phyloP scores from a whole-genome alignment of 1,284 basidiomycete genomes.

The Waitea zeae region DNA sequence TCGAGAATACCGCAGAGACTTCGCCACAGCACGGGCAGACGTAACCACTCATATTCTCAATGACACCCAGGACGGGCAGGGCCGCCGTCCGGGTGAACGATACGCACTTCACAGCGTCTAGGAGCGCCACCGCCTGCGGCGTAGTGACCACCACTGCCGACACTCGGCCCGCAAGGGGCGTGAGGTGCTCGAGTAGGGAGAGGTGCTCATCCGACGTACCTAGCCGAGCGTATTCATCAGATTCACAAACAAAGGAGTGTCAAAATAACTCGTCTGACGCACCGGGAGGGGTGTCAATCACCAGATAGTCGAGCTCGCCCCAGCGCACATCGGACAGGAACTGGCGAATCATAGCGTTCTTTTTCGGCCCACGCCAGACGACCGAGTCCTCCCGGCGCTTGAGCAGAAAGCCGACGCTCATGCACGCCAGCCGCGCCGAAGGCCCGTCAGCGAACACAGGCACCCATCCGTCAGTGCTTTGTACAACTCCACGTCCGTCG shows the following conservation, averaged over 20 bases:
- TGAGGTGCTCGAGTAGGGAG: conserved; percentile 85
- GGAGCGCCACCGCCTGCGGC: conserved; percentile 90
- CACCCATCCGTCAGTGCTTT: conserved; percentile 94
- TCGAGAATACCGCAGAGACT: conserved; percentile 89
- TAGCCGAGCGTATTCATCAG: no score
- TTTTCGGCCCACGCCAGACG: conserved; percentile 98
- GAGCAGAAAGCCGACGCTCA: conserved; percentile 94
- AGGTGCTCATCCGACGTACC: conserved; percentile 98
- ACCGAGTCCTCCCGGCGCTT: conserved; percentile 85
- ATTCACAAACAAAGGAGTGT: neutral
- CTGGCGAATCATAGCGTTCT: conserved; percentile 99
- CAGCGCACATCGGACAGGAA: conserved; percentile 93
- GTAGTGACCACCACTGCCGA: conserved; percentile 89
- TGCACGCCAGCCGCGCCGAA: conserved; percentile 66
- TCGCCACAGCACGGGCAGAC: conserved; percentile 92
- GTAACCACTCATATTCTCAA: conserved; percentile 99
- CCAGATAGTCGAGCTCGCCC: conserved; percentile 91
- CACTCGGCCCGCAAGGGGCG: conserved; percentile 67
- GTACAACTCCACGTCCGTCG: conserved; percentile 75
- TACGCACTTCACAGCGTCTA: conserved; percentile 91
- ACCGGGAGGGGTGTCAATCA: conserved; percentile 98
- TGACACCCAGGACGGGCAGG: conserved; percentile 82
- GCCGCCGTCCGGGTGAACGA: conserved; percentile 84
- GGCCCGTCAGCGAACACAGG: conserved; percentile 84
- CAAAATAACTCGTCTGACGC: conserved; percentile 12